Base-by-base conservation (phyloP, 2,329 filamentous ascomycete species). In the Pyricularia grisea region DNA sequence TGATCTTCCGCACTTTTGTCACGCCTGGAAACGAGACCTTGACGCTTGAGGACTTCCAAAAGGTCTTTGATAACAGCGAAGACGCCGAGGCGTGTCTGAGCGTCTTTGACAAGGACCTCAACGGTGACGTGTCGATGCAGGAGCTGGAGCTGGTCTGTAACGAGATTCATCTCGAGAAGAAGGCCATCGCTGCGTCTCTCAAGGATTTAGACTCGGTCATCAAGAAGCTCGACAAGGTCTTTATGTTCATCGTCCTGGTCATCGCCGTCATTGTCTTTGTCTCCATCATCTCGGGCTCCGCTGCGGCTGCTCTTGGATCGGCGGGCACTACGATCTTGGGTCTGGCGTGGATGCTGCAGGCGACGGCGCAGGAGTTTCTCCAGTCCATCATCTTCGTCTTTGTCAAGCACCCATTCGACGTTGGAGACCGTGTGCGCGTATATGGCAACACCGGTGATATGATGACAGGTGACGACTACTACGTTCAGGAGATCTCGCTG, bases 161-260 rank as follows among this genome's bases (percentile, higher is more conserved):
- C 67, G 94, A 98, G 76, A 95, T 97, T 72, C 93, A 94, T 50
- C 88, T 94, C 20, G 94, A 98, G 81, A 92, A 94, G 76, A 98
- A 97, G 78, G 93, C 93, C 9, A 97, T 98, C 73, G 94, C 93
- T 0, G 94, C 94, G 0, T 97, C 94, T 0, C 83, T 98, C 70
- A 97, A 97, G 79, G 94, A 98, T 80, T 82, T 98, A 14, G 94
- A 98, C 78, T 96, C 92, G 0, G 94, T 98, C 20, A 93, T 97
- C 66, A 87, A 89, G 72, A 97, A 96, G 79, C 87, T 98, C 2
- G 93, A 97, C 78, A 87, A 91, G 73, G 92, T 97, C 11, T 92
- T 98, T 75, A 85, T 96, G 77, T 93, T 97, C 80, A 88, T 97
- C 75, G 93, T 97, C 58, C 74, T 90, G 69, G 81, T 97, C 74